Percentiles rank a stretch among this genome's conserved stretches.
Conservation (phyloP, 177 flowering plant species). For the Telopea speciosissima region DNA sequence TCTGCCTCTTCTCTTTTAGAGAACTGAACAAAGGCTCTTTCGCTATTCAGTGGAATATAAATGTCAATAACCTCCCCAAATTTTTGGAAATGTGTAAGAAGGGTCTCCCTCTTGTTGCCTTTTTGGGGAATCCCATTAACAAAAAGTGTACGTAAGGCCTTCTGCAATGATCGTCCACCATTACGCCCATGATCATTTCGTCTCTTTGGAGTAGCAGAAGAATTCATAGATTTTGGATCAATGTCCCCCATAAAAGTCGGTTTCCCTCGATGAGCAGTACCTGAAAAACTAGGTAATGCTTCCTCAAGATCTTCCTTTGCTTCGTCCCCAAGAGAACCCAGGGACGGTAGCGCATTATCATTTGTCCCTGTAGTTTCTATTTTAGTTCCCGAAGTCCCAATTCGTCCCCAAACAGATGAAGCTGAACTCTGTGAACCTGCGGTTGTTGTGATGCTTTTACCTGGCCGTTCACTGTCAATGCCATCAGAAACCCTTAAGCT, state of each 20-base stretch:
- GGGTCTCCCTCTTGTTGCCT: conserved; percentile 66
- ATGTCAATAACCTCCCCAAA: conserved; percentile 90
- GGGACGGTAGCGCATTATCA: conserved; percentile 26
- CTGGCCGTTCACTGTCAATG: conserved; percentile 28
- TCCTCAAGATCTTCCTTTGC: conserved; percentile 33
- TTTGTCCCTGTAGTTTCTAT: conserved; percentile 33
- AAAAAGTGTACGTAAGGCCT: conserved; percentile 79
- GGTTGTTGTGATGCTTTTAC: conserved; percentile 26
- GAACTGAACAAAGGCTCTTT: conserved; percentile 88
- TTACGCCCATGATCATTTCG: conserved; percentile 30
- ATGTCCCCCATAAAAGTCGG: conserved; percentile 25
- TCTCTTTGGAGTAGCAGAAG: conserved; percentile 23
- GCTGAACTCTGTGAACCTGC: conserved; percentile 35
- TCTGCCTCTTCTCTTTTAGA: conserved; percentile 95
- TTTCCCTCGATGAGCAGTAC: conserved; percentile 35
- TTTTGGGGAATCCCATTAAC: conserved; percentile 73
- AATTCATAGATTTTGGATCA: conserved; percentile 27
- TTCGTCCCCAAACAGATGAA: conserved; percentile 62
- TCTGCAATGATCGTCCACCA: conserved; percentile 44
- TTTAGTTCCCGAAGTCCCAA: conserved; percentile 38
- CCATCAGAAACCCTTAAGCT: conserved; percentile 24
- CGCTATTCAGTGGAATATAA: conserved; percentile 64
- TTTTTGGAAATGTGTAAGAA: conserved; percentile 82
- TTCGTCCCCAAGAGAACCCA: conserved; percentile 28
- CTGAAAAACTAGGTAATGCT: conserved; percentile 17